Percentiles rank a stretch among this genome's conserved stretches.
Conservation (phyloP, 192 early-diverging fungal genomes). For the Coemansia asiatica region DNA sequence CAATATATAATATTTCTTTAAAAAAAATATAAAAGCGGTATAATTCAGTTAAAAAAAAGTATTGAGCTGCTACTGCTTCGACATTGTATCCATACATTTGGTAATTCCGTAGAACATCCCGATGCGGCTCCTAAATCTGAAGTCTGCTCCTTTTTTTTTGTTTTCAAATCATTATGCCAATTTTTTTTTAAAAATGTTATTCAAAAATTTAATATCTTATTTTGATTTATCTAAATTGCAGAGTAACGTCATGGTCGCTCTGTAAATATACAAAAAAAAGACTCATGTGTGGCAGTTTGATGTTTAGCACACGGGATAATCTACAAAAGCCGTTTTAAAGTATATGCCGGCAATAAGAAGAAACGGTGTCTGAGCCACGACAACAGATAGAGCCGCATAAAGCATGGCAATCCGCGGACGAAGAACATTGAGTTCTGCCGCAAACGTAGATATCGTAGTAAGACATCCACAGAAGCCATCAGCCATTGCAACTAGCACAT, state of each 20-base stretch:
- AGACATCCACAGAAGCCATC: conserved; percentile 69
- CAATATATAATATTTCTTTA: too few relatives aligned
- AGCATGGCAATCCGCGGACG: conserved; percentile 14
- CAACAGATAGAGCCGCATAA: conserved; percentile 36
- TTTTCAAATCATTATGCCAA: too few relatives aligned
- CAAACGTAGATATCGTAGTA: conserved; percentile 68
- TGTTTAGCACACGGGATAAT: conserved; percentile 19
- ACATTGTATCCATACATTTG: not conserved
- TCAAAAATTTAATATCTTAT: too few relatives aligned
- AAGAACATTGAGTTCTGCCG: conserved; percentile 49
- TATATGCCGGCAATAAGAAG: conserved; percentile 45
- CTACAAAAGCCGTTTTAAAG: conserved; percentile 36
- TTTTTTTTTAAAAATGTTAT: too few relatives aligned
- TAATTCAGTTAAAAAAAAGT: too few relatives aligned
- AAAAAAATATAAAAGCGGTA: too few relatives aligned
- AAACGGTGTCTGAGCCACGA: conserved; percentile 36
- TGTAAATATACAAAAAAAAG: too few relatives aligned
- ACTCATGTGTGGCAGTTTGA: not conserved
- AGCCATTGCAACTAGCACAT: conserved; percentile 43
- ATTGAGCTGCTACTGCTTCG: too few relatives aligned
- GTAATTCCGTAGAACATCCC: not conserved
- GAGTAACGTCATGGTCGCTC: too few relatives aligned
- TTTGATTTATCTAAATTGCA: too few relatives aligned
- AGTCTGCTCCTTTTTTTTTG: not conserved
- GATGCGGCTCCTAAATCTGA: not conserved